Evolutionary conservation across 257 asterid genomes (phyloP), one percentile per base, ranked within the genome.

Genomic region (Rhazya stricta): DNA sequence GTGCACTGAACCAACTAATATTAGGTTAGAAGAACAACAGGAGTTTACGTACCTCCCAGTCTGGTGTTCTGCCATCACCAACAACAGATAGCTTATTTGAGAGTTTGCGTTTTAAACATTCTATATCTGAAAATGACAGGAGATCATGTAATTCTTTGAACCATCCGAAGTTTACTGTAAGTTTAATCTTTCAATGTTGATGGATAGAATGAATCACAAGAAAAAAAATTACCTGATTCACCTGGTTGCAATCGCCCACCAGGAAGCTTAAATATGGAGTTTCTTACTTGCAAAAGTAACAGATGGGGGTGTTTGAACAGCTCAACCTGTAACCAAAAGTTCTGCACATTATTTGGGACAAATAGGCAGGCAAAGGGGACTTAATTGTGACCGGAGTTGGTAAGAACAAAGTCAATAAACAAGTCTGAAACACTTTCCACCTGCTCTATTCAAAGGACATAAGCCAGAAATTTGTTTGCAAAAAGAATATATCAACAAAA

Each of bases 261-360:
- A 5, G 99, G 99, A 76, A 94, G 97, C 77, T 75, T 86, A 78
- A 81, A 89, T 8, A 83, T 74, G 72, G 96, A 85, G 84, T 94
- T 89, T 69, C 81, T 85, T 65, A 86, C 81, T 89, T 90, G 97
- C 79, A 94, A 89, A 85, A 92, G 74, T 84, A 94, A 73, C 72
- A 92, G 70, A 76, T 94, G 98, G 18, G 99, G 98, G 74, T 92
- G 92, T 71, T 92, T 90, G 85, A 89, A 89, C 78, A 94, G 80
- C 67, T 90, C 98, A 45, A 92, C 98, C 99, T 94, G 87, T 58
- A 79, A 81, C 67, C 36, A 71, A 12, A 79, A 50, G 0, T 29
- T 68, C 43, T 46, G 21, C 21, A 6, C 76, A 32, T 56, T 69
- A 71, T 56, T 9, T 2, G n/a, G 48, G 56, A 53, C 36, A 58